Evolutionary conservation across 805 yeast species (phyloP), one percentile per base, ranked within the genome.

Genomic region (Monosporozyma unispora): DNA sequence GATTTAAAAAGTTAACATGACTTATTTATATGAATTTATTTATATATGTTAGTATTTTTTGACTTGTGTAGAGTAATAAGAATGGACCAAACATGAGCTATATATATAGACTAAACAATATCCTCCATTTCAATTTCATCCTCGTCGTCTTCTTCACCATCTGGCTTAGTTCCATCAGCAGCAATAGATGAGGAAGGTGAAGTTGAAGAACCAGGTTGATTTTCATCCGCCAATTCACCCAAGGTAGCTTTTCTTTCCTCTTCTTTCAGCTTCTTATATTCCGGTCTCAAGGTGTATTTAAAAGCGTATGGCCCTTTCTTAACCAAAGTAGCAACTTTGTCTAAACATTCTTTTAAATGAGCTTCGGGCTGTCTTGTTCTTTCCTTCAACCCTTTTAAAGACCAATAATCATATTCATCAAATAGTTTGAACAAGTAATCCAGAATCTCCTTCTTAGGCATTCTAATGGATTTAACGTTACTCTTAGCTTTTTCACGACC

Each of bases 351-450:
- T 63, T 90, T 88, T 54, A 93, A 73, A 65, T 87, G 95, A 19
- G 83, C 83, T 64, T 93, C 99, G 1, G 99, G 99, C 72, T 93
- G 99, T 60, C 84, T 82, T 2, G 97, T 89, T 57, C 96, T 79
- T 64, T 93, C 99, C 61, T 88, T 84, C 53, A 93, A 73, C 38
- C 96, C 96, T 68, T 89, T 89, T 75, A 93, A 76, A 10, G 93
- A 82, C 99, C 99, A 93, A 68, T 90, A 93, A 63, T 91, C 97
- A 66, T 85, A 88, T 65, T 90, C 95, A 67, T 89, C 96, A 68
- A 93, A 93, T 59, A 91, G 73, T 57, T 84, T 78, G 79, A 93
- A 93, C 57, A 93, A 71, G 56, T 87, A 70, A 67, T 90, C 96
- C 75, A 91, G 77, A 50, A 93, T 77, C 54, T 89, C 97, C 64